Conservation (phyloP, 139 green algal genomes). For the Chlamydomonas asymmetrica region DNA sequence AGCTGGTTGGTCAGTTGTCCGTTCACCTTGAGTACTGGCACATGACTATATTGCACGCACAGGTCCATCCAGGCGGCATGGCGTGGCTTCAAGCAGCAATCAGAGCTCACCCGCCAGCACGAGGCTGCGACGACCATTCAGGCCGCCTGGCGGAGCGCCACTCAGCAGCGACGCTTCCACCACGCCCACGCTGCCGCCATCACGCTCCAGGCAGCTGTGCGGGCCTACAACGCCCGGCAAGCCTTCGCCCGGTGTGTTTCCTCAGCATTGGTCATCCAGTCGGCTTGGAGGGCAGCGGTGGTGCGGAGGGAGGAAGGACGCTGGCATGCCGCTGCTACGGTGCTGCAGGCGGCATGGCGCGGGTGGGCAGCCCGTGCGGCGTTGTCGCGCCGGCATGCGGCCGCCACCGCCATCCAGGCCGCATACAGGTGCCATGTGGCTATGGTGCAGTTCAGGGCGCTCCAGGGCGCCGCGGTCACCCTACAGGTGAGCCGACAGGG, state of each 20-base stretch:
- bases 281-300: neutral
- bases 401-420: constrained; percentile 31
- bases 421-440: constrained; percentile 6
- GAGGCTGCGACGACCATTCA: constrained; percentile 22
- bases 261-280: constrained; percentile 14
- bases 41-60: too few relatives aligned
- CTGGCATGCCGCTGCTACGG: neutral
- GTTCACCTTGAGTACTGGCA: too few relatives aligned
- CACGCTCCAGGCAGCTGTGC: constrained; percentile 10
- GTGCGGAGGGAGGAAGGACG: neutral
- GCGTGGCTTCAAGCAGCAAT: neutral
- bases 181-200: constrained; percentile 14
- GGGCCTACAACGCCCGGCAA: neutral
- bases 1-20: too few relatives aligned
- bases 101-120: neutral
- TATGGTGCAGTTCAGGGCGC: constrained; percentile 2
- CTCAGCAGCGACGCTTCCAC: neutral
- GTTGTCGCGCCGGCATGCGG: constrained; percentile 12
- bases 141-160: constrained; percentile 8
- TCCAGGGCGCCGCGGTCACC: constrained; percentile 21
- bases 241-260: neutral
- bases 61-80: too few relatives aligned
- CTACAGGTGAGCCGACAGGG: too few relatives aligned
- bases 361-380: constrained; percentile 11
- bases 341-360: constrained; percentile 37